Evolutionary conservation across 2,329 filamentous ascomycete genomes (phyloP).

Genomic region (Aspergillus persii): DNA sequence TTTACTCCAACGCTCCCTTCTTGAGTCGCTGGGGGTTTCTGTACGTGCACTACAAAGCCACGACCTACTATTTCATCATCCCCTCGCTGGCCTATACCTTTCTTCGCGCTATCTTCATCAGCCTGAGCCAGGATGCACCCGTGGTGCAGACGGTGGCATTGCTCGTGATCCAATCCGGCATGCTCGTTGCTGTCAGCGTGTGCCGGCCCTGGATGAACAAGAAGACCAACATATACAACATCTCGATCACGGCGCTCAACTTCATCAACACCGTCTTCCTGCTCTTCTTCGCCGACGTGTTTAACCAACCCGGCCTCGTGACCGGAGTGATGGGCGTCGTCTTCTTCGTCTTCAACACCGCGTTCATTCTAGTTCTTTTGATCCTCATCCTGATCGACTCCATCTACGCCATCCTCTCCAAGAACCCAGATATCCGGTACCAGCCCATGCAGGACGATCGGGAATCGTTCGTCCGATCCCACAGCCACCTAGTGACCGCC

Average conservation of each 20-base stretch:
- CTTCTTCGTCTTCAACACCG: slow-evolving; percentile 83
- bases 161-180: slow-evolving; percentile 74
- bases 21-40: slow-evolving; percentile 98
- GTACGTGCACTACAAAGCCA: slow-evolving; percentile 93
- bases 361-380: slow-evolving; percentile 76
- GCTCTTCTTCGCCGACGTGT: slow-evolving; percentile 81
- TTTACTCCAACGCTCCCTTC: slow-evolving; percentile 86
- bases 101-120: slow-evolving; percentile 84
- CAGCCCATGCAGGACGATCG: slow-evolving; percentile 94
- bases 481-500: slow-evolving; percentile 71
- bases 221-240: slow-evolving; percentile 94
- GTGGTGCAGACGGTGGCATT: slow-evolving; percentile 77
- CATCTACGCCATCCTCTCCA: slow-evolving; percentile 75
- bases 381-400: slow-evolving; percentile 77
- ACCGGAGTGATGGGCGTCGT: slow-evolving; percentile 84
- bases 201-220: slow-evolving; percentile 97
- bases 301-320: slow-evolving; percentile 77
- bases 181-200: slow-evolving; percentile 75
- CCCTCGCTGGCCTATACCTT: slow-evolving; percentile 73
- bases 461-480: slow-evolving; percentile 94
- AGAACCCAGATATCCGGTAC: slow-evolving; percentile 91
- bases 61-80: slow-evolving; percentile 90
- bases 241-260: slow-evolving; percentile 83
- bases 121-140: slow-evolving; percentile 68
- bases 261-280: slow-evolving; percentile 87